A percentile compares a stretch with the other conserved stretches of the same genome.
These are phyloP conservation scores for Phaeoacremonium minimum DNA, from an alignment of 2,329 filamentous ascomycete species.

Conservation along the genomic window DNA sequence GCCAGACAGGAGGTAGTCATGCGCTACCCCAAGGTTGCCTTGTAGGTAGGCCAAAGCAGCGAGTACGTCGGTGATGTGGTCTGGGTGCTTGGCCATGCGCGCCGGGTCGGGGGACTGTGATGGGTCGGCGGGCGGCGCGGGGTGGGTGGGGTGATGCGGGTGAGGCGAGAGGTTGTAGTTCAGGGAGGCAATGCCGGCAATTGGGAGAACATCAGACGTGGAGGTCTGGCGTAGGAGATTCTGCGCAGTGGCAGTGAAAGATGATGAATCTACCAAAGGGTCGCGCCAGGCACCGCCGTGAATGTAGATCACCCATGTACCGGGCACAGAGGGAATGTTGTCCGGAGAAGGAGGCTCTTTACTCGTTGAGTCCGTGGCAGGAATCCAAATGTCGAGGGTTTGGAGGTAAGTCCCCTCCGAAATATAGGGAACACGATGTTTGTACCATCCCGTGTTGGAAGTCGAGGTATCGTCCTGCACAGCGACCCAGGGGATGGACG, in stretches of 20 bases:
- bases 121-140: conserved; percentile 11
- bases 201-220: conserved; percentile 55
- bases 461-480: background rate
- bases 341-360: background rate
- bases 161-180: conserved; percentile 60
- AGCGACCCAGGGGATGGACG: background rate
- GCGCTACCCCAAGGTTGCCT: conserved; percentile 15
- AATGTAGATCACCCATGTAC: conserved; percentile 34
- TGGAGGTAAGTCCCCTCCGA: background rate
- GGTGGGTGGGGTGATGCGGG: conserved; percentile 42
- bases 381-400: background rate
- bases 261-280: conserved; percentile 25
- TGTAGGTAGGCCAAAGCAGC: conserved; percentile 46
- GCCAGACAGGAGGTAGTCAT: conserved; percentile 51
- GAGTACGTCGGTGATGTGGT: conserved; percentile 55
- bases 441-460: background rate
- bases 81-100: conserved; percentile 52
- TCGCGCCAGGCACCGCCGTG: conserved; percentile 64
- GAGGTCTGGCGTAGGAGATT: conserved; percentile 30
- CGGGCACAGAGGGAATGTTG: background rate
- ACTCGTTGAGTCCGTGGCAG: background rate
- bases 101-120: conserved; percentile 36
- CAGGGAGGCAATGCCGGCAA: conserved; percentile 60
- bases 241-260: conserved; percentile 6
- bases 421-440: background rate